Evolutionary conservation across 2,329 filamentous ascomycete species (phyloP), one percentile per base, ranked within the genome.

Genomic region (Talaromyces albobiverticillius): DNA sequence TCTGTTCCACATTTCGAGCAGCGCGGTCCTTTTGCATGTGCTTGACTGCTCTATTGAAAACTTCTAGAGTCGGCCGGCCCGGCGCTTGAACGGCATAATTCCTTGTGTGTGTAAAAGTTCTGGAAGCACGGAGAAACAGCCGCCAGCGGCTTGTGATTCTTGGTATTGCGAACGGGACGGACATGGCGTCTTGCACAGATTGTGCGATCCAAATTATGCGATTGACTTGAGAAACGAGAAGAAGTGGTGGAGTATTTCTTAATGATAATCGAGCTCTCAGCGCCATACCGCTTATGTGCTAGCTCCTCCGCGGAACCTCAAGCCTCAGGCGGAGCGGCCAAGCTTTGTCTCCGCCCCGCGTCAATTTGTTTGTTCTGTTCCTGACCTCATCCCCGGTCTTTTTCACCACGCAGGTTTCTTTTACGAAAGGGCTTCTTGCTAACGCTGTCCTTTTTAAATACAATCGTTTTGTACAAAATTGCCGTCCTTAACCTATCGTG

Each of bases 21-120:
- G 91, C 88, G 58, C 93, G 84, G 71, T 97, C 91, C 71, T 90
- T 95, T 70, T 99, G 94, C 46, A 94, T 76, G 79, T 89, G 92
- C 79, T 99, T 99, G 20, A 86, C 84, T 62, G 83, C 82, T 58
- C 86, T 83, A 73, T 95, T 95, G 82, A 99, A 99, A 70, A 99
- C 89, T 62, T 96, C 87, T 62, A 95, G 84, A 34, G 86, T 84
- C 23, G 91, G 89, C 38, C 84, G 83, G 57, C 90, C 89, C 2
- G 89, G 80, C 18, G 89, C 81, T 72, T 91, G 87, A 55, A 89
- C 83, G 49, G 93, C 92, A 73, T 94, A 96, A 54, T 73, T 76
- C 55, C 88, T 66, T 29, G 59, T 53, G 29, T 58, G 42, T 46
- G 50, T 54, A 48, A 57, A 53, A 53, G 61, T 47, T 25, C 47